Conservation (phyloP, 1,284 basidiomycete species). For the Trichosporon sp. region DNA sequence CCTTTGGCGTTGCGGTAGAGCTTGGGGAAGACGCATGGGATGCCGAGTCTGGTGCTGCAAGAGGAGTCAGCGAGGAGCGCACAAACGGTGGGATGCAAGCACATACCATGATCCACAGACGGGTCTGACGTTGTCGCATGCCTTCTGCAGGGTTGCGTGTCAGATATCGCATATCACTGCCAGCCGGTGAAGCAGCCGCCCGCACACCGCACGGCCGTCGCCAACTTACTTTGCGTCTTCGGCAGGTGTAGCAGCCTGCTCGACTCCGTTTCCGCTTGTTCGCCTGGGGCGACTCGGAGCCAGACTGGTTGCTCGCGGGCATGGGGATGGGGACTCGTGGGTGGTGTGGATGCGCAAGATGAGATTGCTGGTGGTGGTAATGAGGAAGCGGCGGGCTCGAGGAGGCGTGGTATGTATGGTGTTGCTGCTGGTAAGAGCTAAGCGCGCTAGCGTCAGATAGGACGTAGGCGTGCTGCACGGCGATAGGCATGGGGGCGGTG, state of each 20-base stretch:
- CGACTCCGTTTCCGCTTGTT: slow-evolving; percentile 21
- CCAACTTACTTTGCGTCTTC: slow-evolving; percentile 20
- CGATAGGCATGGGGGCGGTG: background rate
- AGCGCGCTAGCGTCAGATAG: slow-evolving; percentile 7
- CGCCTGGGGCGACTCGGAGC: slow-evolving; percentile 9
- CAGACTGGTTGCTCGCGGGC: background rate
- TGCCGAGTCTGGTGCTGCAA: slow-evolving; percentile 19
- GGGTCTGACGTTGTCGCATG: slow-evolving; percentile 20
- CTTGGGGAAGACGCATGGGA: slow-evolving; percentile 27
- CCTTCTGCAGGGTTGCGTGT: slow-evolving; percentile 19
- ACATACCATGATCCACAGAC: slow-evolving; percentile 24
- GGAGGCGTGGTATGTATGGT: background rate
- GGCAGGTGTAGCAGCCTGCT: slow-evolving; percentile 25
- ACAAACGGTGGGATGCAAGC: background rate
- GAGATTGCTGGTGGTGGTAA: background rate
- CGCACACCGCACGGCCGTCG: background rate
- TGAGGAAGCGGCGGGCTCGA: background rate
- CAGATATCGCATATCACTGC: background rate
- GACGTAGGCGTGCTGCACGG: background rate
- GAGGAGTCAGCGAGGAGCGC: background rate
- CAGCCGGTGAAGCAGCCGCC: slow-evolving; percentile 5
- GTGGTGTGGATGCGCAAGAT: background rate
- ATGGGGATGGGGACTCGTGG: background rate
- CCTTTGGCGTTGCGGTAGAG: slow-evolving; percentile 24
- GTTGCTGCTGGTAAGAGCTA: slow-evolving; percentile 3